These are phyloP conservation scores for Quercus suber DNA, from an alignment of 306 rosid genomes.

Conservation along the genomic window DNA sequence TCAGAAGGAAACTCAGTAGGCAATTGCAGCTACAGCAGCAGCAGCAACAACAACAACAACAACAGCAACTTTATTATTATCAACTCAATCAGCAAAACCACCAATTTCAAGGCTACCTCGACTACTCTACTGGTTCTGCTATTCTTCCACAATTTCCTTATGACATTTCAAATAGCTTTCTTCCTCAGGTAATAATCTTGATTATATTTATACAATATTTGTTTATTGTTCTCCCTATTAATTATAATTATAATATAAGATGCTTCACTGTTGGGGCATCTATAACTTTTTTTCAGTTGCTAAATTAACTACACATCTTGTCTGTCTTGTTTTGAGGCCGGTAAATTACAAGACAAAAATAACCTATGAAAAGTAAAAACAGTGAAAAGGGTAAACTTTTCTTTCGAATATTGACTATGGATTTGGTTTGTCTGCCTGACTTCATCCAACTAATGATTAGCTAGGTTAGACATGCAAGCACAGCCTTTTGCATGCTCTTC, in stretches of 20 bases:
- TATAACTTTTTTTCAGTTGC: not conserved
- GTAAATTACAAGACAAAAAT: not conserved
- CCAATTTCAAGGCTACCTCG: conserved; percentile 36
- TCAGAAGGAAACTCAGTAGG: conserved; percentile 69
- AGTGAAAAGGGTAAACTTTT: not conserved
- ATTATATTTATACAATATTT: not conserved
- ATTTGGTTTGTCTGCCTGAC: not conserved
- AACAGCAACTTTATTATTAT: conserved; percentile 20
- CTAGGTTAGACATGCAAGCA: not conserved
- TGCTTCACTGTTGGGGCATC: too few species aligned
- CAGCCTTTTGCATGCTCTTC: not conserved
- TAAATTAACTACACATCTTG: not conserved
- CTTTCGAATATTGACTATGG: not conserved
- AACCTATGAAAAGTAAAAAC: not conserved
- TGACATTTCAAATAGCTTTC: conserved; percentile 30
- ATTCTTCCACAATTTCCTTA: conserved; percentile 35
- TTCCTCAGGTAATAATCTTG: conserved; percentile 43
- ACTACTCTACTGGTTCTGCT: conserved; percentile 23
- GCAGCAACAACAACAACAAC: conserved; percentile 40
- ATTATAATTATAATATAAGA: too few species aligned
- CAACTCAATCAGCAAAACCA: conserved; percentile 35
- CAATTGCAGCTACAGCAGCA: conserved; percentile 65
- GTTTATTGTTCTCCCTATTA: too few species aligned
- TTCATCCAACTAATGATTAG: not conserved
- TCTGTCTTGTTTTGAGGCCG: not conserved